These are phyloP conservation scores for Colletotrichum horii DNA, from an alignment of 2,329 filamentous ascomycete genomes.

Conservation along the genomic window DNA sequence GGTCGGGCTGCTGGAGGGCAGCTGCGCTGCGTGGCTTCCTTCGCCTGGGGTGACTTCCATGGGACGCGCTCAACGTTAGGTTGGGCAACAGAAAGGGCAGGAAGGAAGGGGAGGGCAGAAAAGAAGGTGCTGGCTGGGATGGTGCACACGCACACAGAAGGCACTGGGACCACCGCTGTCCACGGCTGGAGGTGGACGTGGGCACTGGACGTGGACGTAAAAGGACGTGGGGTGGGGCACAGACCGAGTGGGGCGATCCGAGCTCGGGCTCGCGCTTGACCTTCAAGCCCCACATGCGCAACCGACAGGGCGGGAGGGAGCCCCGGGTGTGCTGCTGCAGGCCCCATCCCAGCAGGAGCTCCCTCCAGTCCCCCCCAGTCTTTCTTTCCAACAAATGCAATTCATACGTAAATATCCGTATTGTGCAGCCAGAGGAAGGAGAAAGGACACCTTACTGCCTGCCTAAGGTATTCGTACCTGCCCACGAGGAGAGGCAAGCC, in stretches of 20 bases:
- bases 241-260: constrained; percentile 4
- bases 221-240: not conserved
- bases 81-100: not conserved
- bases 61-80: not conserved
- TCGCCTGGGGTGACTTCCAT: not conserved
- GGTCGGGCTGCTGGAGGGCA: not conserved
- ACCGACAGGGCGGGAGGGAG: constrained; percentile 9
- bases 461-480: not conserved
- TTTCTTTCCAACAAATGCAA: not conserved
- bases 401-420: not conserved
- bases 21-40: not conserved
- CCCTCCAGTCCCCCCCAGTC: not conserved
- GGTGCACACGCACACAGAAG: not conserved
- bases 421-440: not conserved
- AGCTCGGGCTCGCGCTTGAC: not conserved
- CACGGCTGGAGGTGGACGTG: not conserved
- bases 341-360: not conserved
- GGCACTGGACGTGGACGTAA: not conserved
- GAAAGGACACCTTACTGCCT: not conserved
- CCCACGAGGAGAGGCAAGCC: not conserved
- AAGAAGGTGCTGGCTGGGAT: not conserved
- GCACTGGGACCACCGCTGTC: not conserved
- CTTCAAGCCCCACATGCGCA: not conserved
- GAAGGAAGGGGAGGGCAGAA: not conserved
- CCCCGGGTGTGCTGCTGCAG: not conserved